phyloP scores from a whole-genome alignment of 768 basidiomycete species.

The Lentinula detonsa region DNA sequence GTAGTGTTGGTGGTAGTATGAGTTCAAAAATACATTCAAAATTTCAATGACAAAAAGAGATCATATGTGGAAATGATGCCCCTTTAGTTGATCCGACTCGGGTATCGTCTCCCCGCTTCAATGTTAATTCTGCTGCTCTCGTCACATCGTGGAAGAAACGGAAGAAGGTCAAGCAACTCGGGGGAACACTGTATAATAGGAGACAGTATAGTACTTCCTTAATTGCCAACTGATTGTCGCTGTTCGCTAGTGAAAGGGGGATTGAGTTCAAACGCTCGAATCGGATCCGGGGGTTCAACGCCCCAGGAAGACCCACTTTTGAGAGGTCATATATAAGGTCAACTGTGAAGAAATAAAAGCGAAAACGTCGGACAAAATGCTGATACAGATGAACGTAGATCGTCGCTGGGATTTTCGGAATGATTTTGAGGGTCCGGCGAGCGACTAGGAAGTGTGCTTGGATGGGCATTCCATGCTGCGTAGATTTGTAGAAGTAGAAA shows the following conservation, averaged over 20 bases:
- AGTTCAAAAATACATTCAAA: background rate
- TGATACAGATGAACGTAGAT: background rate
- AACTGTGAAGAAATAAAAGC: background rate
- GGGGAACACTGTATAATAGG: too few relatives aligned
- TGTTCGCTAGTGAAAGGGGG: background rate
- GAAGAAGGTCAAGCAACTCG: background rate
- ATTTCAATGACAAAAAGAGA: background rate
- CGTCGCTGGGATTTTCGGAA: background rate
- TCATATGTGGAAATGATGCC: background rate
- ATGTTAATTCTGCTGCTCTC: background rate
- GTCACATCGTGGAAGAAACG: background rate
- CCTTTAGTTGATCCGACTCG: background rate
- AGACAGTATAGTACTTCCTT: background rate
- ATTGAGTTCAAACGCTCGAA: background rate
- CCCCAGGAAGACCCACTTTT: background rate
- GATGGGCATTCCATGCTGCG: too few relatives aligned
- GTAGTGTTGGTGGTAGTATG: background rate
- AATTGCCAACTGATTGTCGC: background rate
- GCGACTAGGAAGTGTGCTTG: too few relatives aligned
- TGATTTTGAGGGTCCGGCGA: too few relatives aligned
- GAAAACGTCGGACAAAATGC: background rate
- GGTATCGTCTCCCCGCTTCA: background rate
- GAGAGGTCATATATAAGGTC: background rate
- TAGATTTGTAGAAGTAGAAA: too few relatives aligned
- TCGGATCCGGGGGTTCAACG: background rate